Evolutionary conservation across 2,329 filamentous ascomycete genomes (phyloP).

Genomic region (Sphaerulina musiva): DNA sequence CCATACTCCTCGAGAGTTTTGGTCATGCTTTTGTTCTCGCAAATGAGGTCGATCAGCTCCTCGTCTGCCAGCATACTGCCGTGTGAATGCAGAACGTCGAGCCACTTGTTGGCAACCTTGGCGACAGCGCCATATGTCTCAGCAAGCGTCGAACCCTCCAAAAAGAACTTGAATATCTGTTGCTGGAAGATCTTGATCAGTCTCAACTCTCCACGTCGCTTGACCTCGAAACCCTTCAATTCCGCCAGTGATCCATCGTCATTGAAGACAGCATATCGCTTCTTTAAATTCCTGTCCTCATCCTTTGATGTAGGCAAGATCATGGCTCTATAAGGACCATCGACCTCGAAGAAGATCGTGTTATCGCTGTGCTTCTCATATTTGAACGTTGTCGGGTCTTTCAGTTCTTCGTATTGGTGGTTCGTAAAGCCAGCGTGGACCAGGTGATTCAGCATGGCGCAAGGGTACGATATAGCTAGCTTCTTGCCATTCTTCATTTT

Average conservation of each 20-base stretch:
- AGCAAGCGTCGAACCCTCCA: constrained; percentile 77
- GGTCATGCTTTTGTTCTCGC: constrained; percentile 95
- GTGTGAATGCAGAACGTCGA: constrained; percentile 86
- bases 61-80: constrained; percentile 89
- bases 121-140: constrained; percentile 91
- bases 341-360: constrained; percentile 98
- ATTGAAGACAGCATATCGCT: constrained; percentile 98
- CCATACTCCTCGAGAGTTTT: constrained; percentile 98
- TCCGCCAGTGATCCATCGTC: constrained; percentile 93
- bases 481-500: constrained; percentile 96
- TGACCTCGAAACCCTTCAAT: constrained; percentile 94
- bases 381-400: constrained; percentile 70
- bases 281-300: constrained; percentile 99
- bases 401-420: constrained; percentile 88
- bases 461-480: constrained; percentile 91
- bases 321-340: constrained; percentile 97
- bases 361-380: constrained; percentile 98
- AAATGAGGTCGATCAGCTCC: constrained; percentile 98
- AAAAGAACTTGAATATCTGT: constrained; percentile 98
- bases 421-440: constrained; percentile 95
- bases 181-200: constrained; percentile 99
- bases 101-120: constrained; percentile 90
- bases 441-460: constrained; percentile 97
- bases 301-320: constrained; percentile 95
- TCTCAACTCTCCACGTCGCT: constrained; percentile 94